Percentiles rank a stretch among this genome's conserved stretches.
Evolutionary conservation across 768 basidiomycete genomes (phyloP).

Genomic region (Coprinopsis marcescibilis): DNA sequence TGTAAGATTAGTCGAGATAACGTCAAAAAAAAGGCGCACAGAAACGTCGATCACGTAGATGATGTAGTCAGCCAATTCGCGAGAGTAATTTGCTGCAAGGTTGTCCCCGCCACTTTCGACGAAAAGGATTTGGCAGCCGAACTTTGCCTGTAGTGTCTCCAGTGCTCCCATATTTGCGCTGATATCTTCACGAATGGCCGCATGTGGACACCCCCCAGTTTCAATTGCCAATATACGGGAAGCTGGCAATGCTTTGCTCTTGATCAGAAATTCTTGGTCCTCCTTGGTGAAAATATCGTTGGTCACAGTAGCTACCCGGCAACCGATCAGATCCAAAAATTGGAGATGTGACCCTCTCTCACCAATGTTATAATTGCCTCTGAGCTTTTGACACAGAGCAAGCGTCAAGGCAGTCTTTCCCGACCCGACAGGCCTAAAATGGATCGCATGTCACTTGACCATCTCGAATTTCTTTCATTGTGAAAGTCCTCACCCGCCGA

Average conservation of each 20-base stretch:
- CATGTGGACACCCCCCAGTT: slow-evolving; percentile 97
- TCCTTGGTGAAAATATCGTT: slow-evolving; percentile 99
- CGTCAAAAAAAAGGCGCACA: slow-evolving; percentile 28
- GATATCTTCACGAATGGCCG: slow-evolving; percentile 97
- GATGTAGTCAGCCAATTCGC: slow-evolving; percentile 96
- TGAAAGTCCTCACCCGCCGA: slow-evolving; percentile 71
- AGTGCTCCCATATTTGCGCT: slow-evolving; percentile 95
- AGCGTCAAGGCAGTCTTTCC: slow-evolving; percentile 95
- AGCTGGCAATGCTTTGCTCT: slow-evolving; percentile 79
- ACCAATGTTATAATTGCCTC: slow-evolving; percentile 91
- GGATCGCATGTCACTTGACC: not conserved
- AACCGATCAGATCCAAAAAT: too few species aligned
- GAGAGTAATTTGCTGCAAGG: slow-evolving; percentile 92
- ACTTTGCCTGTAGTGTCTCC: slow-evolving; percentile 90
- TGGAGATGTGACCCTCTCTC: too few species aligned
- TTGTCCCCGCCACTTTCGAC: slow-evolving; percentile 98
- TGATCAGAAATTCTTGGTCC: slow-evolving; percentile 96
- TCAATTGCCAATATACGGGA: slow-evolving; percentile 93
- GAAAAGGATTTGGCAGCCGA: slow-evolving; percentile 82
- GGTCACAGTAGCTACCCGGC: slow-evolving; percentile 81
- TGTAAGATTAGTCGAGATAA: not conserved
- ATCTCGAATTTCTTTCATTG: not conserved
- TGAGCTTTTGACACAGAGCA: slow-evolving; percentile 76
- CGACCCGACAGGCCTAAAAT: slow-evolving; percentile 95
- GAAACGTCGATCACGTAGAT: slow-evolving; percentile 90